Conservation (phyloP, 2,329 filamentous ascomycete genomes). For the Blastomyces silverae region DNA sequence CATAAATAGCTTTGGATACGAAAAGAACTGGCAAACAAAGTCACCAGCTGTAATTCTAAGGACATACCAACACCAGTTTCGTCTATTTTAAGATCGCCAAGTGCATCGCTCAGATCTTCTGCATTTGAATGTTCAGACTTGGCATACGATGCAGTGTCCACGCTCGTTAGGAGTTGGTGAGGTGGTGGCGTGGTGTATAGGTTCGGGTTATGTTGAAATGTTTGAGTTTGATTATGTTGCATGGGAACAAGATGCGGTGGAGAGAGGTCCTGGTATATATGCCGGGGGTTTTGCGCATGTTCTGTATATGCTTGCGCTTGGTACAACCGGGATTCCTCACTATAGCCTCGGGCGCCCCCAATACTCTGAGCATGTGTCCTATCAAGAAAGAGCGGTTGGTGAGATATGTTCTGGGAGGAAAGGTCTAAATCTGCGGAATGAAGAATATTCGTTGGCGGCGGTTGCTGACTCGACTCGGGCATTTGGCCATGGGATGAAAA, state of each 20-base stretch:
- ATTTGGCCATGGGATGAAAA: slow-evolving; percentile 27
- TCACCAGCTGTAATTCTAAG: not conserved
- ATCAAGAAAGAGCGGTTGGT: slow-evolving; percentile 37
- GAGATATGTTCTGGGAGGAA: slow-evolving; percentile 42
- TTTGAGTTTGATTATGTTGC: slow-evolving; percentile 7
- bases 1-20: not conserved
- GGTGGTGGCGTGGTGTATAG: slow-evolving; percentile 19
- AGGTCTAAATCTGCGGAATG: slow-evolving; percentile 16
- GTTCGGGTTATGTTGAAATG: slow-evolving; percentile 7
- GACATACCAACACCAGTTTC: slow-evolving; percentile 70
- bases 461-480: slow-evolving; percentile 23
- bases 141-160: slow-evolving; percentile 47
- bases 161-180: slow-evolving; percentile 26
- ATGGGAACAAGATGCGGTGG: slow-evolving; percentile 16
- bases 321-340: slow-evolving; percentile 36
- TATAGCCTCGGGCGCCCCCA: slow-evolving; percentile 34
- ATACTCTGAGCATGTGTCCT: slow-evolving; percentile 18
- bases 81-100: slow-evolving; percentile 82
- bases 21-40: not conserved
- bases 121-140: slow-evolving; percentile 60
- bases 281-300: slow-evolving; percentile 25
- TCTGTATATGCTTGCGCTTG: slow-evolving; percentile 32
- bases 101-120: slow-evolving; percentile 67
- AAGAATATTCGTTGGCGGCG: slow-evolving; percentile 9
- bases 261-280: slow-evolving; percentile 31